phyloP scores from a whole-genome alignment of 164 flowering plant species.

The Sextonia rubra region DNA sequence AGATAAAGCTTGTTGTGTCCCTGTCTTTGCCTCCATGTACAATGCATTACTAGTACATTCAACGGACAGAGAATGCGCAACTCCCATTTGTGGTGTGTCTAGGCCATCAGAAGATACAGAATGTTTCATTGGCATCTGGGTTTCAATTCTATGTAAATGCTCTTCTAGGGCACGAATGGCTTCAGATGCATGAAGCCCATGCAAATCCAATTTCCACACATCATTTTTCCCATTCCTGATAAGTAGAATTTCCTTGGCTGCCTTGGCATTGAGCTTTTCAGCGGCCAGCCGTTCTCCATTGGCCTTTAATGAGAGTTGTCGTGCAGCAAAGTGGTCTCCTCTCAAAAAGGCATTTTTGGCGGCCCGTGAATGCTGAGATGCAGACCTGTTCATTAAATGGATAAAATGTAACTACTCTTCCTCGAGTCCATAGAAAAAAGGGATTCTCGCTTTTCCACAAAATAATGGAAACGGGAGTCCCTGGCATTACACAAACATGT shows the following conservation, averaged over 20 bases:
- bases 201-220: conserved; percentile 83
- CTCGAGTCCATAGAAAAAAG: too few species aligned
- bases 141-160: conserved; percentile 58
- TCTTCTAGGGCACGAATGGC: conserved; percentile 65
- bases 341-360: conserved; percentile 66
- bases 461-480: too few species aligned
- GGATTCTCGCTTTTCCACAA: too few species aligned
- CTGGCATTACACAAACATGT: too few species aligned
- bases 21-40: conserved; percentile 17
- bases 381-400: conserved; percentile 43
- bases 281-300: conserved; percentile 61
- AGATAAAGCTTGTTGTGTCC: conserved; percentile 22
- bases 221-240: conserved; percentile 54
- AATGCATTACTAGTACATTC: conserved; percentile 17
- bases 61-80: conserved; percentile 19
- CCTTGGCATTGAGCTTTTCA: conserved; percentile 54
- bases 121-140: conserved; percentile 20
- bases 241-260: conserved; percentile 65
- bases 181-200: conserved; percentile 93
- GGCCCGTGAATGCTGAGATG: conserved; percentile 72
- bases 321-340: conserved; percentile 77
- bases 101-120: conserved; percentile 26
- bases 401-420: too few species aligned
- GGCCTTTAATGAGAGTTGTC: conserved; percentile 58
- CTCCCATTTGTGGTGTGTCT: conserved; percentile 13